Percentiles rank a stretch among this genome's conserved stretches.
These are phyloP conservation scores for Ampelomyces quisqualis DNA, from an alignment of 2,329 filamentous ascomycete genomes.

Conservation along the genomic window DNA sequence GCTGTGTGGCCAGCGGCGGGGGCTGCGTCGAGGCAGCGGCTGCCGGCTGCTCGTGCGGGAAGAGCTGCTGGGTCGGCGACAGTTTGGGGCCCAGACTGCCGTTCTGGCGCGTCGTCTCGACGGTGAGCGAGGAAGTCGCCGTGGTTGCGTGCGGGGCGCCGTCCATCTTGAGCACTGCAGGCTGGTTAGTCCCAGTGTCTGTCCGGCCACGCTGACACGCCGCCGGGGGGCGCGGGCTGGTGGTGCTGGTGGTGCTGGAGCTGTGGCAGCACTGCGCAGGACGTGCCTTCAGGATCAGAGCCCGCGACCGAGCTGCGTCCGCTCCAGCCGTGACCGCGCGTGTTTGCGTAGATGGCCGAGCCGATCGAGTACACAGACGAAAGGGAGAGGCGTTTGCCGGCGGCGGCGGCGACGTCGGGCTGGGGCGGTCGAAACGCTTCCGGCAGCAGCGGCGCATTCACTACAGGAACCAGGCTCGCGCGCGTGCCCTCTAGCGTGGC, in stretches of 20 bases:
- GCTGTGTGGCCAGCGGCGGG: slow-evolving; percentile 22
- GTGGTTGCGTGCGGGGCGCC: slow-evolving; percentile 43
- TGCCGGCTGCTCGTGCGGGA: slow-evolving; percentile 32
- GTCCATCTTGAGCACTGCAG: slow-evolving; percentile 28
- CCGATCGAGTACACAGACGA: slow-evolving; percentile 72
- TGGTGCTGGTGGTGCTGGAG: no score
- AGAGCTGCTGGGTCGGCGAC: slow-evolving; percentile 43
- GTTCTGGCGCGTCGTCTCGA: slow-evolving; percentile 50
- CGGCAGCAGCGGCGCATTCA: slow-evolving; percentile 43
- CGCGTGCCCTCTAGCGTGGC: slow-evolving; percentile 34
- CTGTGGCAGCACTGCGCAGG: background rate
- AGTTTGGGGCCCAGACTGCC: slow-evolving; percentile 42
- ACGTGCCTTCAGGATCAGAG: slow-evolving; percentile 49
- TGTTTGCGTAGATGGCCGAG: slow-evolving; percentile 57
- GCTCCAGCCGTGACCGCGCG: slow-evolving; percentile 55
- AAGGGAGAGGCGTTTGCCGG: slow-evolving; percentile 68
- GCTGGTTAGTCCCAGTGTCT: slow-evolving; percentile 12
- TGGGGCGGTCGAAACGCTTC: slow-evolving; percentile 52
- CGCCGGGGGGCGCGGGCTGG: no score
- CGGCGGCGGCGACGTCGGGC: slow-evolving; percentile 46
- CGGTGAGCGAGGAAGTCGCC: slow-evolving; percentile 46
- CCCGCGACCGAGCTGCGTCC: slow-evolving; percentile 48
- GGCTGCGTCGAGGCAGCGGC: slow-evolving; percentile 11
- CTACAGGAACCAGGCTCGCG: slow-evolving; percentile 16
- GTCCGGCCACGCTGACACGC: no score